Evolutionary conservation across 192 early-diverging fungal genomes (phyloP).

Genomic region (Lobosporangium transversale): DNA sequence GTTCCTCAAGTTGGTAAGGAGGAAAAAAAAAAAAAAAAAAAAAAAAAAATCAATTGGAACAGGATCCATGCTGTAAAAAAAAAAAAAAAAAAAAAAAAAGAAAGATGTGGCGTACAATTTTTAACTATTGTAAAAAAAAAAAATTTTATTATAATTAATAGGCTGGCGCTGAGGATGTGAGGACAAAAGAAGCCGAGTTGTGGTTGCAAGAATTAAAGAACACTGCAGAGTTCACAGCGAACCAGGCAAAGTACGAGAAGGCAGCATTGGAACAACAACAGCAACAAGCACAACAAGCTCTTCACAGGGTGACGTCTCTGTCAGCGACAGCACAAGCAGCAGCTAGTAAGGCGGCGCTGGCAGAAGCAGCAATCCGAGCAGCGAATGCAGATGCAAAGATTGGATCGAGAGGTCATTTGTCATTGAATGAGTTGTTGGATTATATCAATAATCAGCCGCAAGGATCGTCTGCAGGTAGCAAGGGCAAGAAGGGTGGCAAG

Average conservation of each 20-base stretch:
- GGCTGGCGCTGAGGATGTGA: slow-evolving; percentile 77
- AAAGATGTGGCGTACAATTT: no score
- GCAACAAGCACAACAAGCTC: slow-evolving; percentile 22
- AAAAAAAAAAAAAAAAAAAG: no score
- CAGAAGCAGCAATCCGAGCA: slow-evolving; percentile 44
- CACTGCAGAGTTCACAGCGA: slow-evolving; percentile 32
- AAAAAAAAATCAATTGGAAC: no score
- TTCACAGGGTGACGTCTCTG: slow-evolving; percentile 19
- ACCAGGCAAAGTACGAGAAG: slow-evolving; percentile 44
- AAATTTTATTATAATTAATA: slow-evolving; percentile 24
- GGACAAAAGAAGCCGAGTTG: slow-evolving; percentile 73
- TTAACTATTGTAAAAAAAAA: no score
- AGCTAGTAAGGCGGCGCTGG: slow-evolving; percentile 38
- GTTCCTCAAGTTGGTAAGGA: slow-evolving; percentile 64
- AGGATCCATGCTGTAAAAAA: no score
- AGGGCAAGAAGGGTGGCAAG: slow-evolving; percentile 25
- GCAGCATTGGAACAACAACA: slow-evolving; percentile 27
- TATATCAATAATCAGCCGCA: slow-evolving; percentile 65
- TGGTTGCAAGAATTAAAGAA: slow-evolving; percentile 72
- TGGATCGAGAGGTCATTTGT: slow-evolving; percentile 72
- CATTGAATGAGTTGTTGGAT: slow-evolving; percentile 81
- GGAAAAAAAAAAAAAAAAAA: no score
- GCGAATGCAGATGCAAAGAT: slow-evolving; percentile 47
- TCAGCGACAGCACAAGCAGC: slow-evolving; percentile 53
- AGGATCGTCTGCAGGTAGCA: slow-evolving; percentile 19